Evolutionary conservation across 208 protist species (phyloP).

Genomic region (Tetramitus jugosus): DNA sequence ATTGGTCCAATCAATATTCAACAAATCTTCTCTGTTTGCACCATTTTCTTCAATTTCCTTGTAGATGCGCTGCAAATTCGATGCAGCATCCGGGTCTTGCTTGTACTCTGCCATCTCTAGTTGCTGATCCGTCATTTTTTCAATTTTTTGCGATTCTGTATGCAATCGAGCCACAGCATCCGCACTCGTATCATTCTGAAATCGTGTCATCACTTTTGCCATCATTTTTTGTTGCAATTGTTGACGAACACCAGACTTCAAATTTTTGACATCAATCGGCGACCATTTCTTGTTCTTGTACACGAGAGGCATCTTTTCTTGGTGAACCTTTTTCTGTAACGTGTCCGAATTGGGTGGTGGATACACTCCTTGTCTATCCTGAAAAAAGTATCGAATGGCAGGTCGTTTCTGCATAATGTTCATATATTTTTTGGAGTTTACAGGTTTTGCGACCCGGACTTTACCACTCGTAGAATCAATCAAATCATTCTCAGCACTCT

Average conservation of each 20-base stretch:
- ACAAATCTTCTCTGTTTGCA: too few species aligned
- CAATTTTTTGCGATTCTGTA: conserved; percentile 26
- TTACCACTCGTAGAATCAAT: not conserved
- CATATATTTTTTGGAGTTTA: not conserved
- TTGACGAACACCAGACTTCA: not conserved
- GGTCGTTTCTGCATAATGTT: not conserved
- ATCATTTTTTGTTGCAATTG: not conserved
- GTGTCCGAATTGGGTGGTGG: not conserved
- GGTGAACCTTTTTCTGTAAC: not conserved
- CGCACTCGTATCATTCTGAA: conserved; percentile 24
- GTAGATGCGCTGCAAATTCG: too few species aligned
- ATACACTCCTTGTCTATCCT: not conserved
- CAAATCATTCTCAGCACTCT: not conserved
- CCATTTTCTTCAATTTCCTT: too few species aligned
- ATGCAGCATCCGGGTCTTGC: too few species aligned
- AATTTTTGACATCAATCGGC: not conserved
- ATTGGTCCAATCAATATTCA: conserved; percentile 38
- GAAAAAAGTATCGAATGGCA: not conserved
- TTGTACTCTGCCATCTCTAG: too few species aligned
- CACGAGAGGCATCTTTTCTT: not conserved
- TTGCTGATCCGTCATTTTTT: conserved; percentile 20
- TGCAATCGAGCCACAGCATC: conserved; percentile 23
- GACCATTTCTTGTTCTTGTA: conserved; percentile 8
- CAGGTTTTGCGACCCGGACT: too few species aligned
- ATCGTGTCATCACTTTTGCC: not conserved